Evolutionary conservation across 176 grass and related monocot species (phyloP), one percentile per base, ranked within the genome.

Genomic region (Musa acuminata): DNA sequence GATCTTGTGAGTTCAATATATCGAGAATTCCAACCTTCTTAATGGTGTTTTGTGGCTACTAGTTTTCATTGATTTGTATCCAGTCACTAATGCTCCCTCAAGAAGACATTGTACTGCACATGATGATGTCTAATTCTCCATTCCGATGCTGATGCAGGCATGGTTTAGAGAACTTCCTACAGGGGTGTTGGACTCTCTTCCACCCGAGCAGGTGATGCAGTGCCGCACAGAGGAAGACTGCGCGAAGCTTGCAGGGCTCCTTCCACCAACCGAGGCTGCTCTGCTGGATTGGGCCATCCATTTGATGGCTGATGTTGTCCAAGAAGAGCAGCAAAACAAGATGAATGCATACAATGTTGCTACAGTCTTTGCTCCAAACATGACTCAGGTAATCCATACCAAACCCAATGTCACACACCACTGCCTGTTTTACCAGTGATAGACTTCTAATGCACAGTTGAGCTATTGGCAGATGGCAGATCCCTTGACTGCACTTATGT

Each of bases 281-380:
- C 76, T 96, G 52, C 85, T 96, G 12, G 85, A 96, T 64, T 96
- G 92, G 92, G 92, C 88, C 51, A 76, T 91, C 67, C 91, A 91
- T 80, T 70, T 96, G 69, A 96, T 96, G 88, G 88, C 92, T 23
- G 88, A 96, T 69, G 92, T 96, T 22, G 88, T 88, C 52, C 78
- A 88, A 77, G 85, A 91, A 77, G 92, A 96, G 77, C 81, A 83
- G 4, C 74, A 69, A 20, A 96, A 96, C 73, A 96, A 91, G 74
- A 96, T 96, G 92, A 91, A 96, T 21, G 88, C 86, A 13, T 79
- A 85, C 16, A 96, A 91, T 77, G 83, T 96, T 62, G 88, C 92
- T 14, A 91, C 88, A 76, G 86, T 91, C 69, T 96, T 96, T 69
- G 88, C 92, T 14, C 92, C 92, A 55, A 91, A 91, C 86, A 96